Conservation (phyloP, 257 asterid genomes). For the Henckelia pumila region DNA sequence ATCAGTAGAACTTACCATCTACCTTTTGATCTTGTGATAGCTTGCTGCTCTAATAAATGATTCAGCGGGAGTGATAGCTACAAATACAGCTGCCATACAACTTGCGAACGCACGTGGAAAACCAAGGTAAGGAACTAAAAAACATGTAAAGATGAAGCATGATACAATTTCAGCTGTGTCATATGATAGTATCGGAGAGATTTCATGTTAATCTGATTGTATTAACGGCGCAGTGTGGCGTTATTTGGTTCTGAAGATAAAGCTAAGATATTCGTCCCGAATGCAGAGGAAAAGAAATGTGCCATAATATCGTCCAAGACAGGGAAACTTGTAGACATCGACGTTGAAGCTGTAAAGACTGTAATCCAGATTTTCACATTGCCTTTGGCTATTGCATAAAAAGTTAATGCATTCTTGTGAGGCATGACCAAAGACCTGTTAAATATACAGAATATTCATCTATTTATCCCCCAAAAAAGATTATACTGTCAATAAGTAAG, state of each 20-base stretch:
- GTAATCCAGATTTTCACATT: conserved; percentile 58
- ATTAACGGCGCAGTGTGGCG: conserved; percentile 48
- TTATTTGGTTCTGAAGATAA: conserved; percentile 69
- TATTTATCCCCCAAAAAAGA: no score
- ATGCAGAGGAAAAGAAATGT: conserved; percentile 66
- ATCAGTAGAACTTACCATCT: neutral
- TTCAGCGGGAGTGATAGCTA: conserved; percentile 77
- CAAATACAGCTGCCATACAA: conserved; percentile 83
- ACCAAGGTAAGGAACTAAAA: conserved; percentile 52
- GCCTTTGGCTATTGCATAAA: conserved; percentile 61
- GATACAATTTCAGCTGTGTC: neutral
- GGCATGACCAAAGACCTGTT: neutral
- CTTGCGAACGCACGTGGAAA: conserved; percentile 74
- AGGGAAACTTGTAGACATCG: conserved; percentile 67
- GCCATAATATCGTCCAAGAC: conserved; percentile 67
- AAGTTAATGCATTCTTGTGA: neutral
- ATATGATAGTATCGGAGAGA: neutral
- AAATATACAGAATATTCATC: no score
- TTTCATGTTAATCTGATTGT: conserved; percentile 1
- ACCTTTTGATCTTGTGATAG: conserved; percentile 30
- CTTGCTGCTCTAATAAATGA: conserved; percentile 82
- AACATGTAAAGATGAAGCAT: neutral
- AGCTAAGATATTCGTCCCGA: conserved; percentile 59
- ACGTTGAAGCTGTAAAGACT: conserved; percentile 64
- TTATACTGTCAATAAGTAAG: neutral